Evolutionary conservation across 1,284 basidiomycete species (phyloP).

Genomic region (Singerocomus rubriflavus): DNA sequence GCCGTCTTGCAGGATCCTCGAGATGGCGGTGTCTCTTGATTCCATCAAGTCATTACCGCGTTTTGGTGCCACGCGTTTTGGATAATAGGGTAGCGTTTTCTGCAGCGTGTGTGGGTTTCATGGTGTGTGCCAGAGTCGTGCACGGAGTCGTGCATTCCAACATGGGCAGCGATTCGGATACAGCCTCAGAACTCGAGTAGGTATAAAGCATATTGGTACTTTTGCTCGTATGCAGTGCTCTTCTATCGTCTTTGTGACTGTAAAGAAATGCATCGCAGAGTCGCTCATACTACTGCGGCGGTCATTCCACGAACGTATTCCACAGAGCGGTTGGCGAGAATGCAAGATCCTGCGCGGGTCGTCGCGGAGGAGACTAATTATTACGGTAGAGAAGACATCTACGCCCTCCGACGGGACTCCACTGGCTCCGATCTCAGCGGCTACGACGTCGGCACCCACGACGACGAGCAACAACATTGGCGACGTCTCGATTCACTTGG

Average conservation of each 20-base stretch:
- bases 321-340: slow-evolving; percentile 12
- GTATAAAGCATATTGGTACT: slow-evolving; percentile 22
- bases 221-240: slow-evolving; percentile 1
- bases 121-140: slow-evolving; percentile 17
- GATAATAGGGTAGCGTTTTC: slow-evolving; percentile 7
- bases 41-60: slow-evolving; percentile 24
- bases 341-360: slow-evolving; percentile 19
- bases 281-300: slow-evolving; percentile 31
- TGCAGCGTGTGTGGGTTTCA: slow-evolving; percentile 15
- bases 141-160: slow-evolving; percentile 14
- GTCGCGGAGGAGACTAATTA: slow-evolving; percentile 13
- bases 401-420: slow-evolving; percentile 9
- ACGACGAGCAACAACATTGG: slow-evolving; percentile 29
- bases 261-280: slow-evolving; percentile 29
- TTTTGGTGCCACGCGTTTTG: slow-evolving; percentile 4
- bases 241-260: neutral
- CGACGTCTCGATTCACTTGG: slow-evolving; percentile 32
- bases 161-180: slow-evolving; percentile 20
- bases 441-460: slow-evolving; percentile 24
- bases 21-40: slow-evolving; percentile 2
- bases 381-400: slow-evolving; percentile 14
- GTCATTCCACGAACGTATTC: slow-evolving; percentile 26
- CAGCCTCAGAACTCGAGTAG: slow-evolving; percentile 16
- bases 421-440: slow-evolving; percentile 16
- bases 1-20: slow-evolving; percentile 12